Base-by-base conservation (phyloP, 2,329 filamentous ascomycete species). In the Xylariaceae sp. region DNA sequence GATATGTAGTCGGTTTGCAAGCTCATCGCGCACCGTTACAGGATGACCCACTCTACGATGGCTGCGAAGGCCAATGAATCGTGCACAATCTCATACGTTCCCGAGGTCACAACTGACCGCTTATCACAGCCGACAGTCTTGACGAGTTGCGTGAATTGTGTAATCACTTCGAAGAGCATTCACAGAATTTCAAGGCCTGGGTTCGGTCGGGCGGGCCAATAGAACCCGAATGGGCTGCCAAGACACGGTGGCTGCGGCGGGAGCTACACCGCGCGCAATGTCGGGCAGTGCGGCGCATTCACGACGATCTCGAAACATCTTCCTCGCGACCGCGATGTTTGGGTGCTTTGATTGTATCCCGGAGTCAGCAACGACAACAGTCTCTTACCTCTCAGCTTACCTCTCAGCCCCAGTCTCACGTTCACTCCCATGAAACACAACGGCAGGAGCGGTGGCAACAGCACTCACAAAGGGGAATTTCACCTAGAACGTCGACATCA, bases 221-320 rank as follows among this genome's bases (percentile, higher is more conserved):
- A 65, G 76, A 81, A 59, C 74, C 79, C 3, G 66, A 73, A n/a
- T 83, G 80, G 80, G 72, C 77, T 21, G 73, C 72, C 61, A 78
- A 83, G 53, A 83, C 80, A 29, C 69, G 71, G 36, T 58, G 64
- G 22, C 72, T 84, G 22, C 72, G 76, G 48, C 70, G 70, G 40
- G 74, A 80, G 47, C 72, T 84, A 32, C 80, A 83, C 68, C 76
- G 79, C 42, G 75, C 80, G 8, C 80, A 84, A 66, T 81, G 80
- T 65, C 78, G 78, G 45, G 79, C 79, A 9, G 80, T 79, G 26
- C 70, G 76, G 49, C 78, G 80, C 57, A 80, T 84, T 58, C 81
- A 79, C 40, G 55, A 61, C 65, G 72, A 73, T 15, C 74, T 76
- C 3, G 75, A 76, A 47, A 30, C 57, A 34, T 55, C 57, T 19